These are phyloP conservation scores for Botryosphaeria dothidea DNA, from an alignment of 2,329 filamentous ascomycete species.

Conservation along the genomic window DNA sequence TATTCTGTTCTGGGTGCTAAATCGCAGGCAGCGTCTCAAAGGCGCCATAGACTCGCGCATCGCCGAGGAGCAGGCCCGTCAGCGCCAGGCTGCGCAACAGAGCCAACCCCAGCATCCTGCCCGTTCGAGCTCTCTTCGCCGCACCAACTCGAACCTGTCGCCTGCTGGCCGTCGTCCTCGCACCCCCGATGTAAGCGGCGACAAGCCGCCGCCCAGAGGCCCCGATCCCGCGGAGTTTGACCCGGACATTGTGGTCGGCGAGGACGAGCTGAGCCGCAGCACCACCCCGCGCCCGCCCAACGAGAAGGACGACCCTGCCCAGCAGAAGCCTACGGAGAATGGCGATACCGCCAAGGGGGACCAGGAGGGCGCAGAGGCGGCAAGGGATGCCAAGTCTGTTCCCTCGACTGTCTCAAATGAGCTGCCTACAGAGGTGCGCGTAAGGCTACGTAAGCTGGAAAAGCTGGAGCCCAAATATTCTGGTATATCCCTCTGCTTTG, in stretches of 20 bases:
- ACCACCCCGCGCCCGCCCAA: constrained; percentile 58
- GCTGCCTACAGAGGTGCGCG: constrained; percentile 71
- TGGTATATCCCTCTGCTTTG: constrained; percentile 51
- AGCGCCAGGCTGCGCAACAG: constrained; percentile 52
- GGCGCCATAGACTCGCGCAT: constrained; percentile 84
- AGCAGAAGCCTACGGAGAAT: constrained; percentile 23
- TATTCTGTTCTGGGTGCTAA: constrained; percentile 2
- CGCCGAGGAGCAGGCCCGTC: constrained; percentile 86
- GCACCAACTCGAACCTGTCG: constrained; percentile 47
- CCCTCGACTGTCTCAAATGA: constrained; percentile 49
- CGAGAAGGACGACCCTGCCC: constrained; percentile 33
- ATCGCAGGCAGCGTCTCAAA: constrained; percentile 66
- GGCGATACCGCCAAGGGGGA: constrained; percentile 33
- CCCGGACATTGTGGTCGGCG: constrained; percentile 81
- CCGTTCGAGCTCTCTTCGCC: constrained; percentile 47
- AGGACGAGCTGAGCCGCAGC: constrained; percentile 66
- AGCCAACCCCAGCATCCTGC: constrained; percentile 48
- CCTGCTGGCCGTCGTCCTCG: constrained; percentile 38
- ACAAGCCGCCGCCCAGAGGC: constrained; percentile 52
- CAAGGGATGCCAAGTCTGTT: constrained; percentile 29
- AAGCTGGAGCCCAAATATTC: constrained; percentile 86
- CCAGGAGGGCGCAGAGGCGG: constrained; percentile 30
- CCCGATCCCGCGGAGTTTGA: constrained; percentile 89
- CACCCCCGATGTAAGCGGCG: constrained; percentile 31
- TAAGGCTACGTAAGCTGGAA: constrained; percentile 80